Evolutionary conservation across 2,329 filamentous ascomycete species (phyloP).

Genomic region (Pseudogymnoascus sp.): DNA sequence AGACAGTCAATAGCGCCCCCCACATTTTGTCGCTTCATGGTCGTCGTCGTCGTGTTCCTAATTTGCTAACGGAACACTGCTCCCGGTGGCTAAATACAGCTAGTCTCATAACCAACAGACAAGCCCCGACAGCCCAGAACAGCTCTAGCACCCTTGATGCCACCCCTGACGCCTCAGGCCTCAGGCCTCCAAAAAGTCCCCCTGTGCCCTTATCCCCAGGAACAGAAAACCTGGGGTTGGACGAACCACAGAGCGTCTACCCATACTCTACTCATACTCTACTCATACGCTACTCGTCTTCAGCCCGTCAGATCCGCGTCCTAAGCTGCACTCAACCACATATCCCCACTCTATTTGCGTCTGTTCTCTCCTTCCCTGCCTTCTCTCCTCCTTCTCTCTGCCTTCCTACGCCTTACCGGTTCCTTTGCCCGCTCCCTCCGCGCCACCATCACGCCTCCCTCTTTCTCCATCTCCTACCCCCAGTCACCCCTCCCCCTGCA

Average conservation of each 20-base stretch:
- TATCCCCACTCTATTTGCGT: constrained; percentile 1
- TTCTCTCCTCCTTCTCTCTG: background rate
- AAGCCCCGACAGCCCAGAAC: background rate
- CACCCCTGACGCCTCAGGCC: background rate
- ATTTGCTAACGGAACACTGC: background rate
- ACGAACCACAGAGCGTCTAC: background rate
- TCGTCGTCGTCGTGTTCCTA: background rate
- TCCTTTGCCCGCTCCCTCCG: constrained; percentile 15
- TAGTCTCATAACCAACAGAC: background rate
- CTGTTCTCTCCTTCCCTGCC: background rate
- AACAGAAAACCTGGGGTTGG: constrained; percentile 2
- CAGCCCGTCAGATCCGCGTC: background rate
- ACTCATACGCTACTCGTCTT: background rate
- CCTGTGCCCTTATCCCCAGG: background rate
- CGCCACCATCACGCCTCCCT: constrained; percentile 5
- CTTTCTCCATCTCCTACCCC: background rate
- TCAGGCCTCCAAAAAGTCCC: background rate
- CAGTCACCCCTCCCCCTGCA: background rate
- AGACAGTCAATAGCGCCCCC: background rate
- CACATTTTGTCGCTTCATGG: background rate
- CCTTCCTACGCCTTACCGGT: background rate
- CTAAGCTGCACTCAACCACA: background rate
- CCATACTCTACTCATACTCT: background rate
- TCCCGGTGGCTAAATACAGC: background rate
- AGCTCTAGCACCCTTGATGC: background rate